Evolutionary conservation across 202 grass and related monocot species (phyloP).

Genomic region (Eragrostis tef): DNA sequence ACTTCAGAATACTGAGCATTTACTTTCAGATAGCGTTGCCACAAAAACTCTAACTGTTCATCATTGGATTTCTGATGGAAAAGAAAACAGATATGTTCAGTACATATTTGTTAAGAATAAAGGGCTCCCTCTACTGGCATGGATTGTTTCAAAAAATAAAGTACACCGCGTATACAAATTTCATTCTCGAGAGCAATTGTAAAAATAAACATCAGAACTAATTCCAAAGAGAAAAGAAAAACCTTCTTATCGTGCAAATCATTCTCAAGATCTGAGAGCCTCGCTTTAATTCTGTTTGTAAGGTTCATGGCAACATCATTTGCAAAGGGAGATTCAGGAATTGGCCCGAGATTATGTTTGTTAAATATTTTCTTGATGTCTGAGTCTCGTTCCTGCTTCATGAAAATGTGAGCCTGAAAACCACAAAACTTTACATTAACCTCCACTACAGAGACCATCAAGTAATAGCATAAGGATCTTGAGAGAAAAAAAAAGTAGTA

Average conservation of each 20-base stretch:
- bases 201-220: constrained; percentile 33
- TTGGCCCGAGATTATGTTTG: constrained; percentile 79
- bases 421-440: constrained; percentile 30
- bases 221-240: constrained; percentile 27
- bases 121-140: neutral
- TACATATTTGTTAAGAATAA: constrained; percentile 37
- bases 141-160: constrained; percentile 9
- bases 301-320: constrained; percentile 70
- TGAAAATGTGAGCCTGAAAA: constrained; percentile 79
- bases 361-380: constrained; percentile 72
- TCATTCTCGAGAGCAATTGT: constrained; percentile 2
- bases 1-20: constrained; percentile 74
- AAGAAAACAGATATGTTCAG: constrained; percentile 35
- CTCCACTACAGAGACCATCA: constrained; percentile 22
- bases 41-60: constrained; percentile 66
- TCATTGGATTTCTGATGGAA: constrained; percentile 83
- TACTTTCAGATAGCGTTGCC: constrained; percentile 62
- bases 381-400: constrained; percentile 68
- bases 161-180: neutral
- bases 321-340: constrained; percentile 73
- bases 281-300: constrained; percentile 70
- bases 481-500: neutral
- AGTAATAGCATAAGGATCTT: neutral
- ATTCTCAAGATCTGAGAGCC: constrained; percentile 67
- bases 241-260: constrained; percentile 96